Conservation (phyloP, 257 asterid species). For the Nicotiana noctiflora region DNA sequence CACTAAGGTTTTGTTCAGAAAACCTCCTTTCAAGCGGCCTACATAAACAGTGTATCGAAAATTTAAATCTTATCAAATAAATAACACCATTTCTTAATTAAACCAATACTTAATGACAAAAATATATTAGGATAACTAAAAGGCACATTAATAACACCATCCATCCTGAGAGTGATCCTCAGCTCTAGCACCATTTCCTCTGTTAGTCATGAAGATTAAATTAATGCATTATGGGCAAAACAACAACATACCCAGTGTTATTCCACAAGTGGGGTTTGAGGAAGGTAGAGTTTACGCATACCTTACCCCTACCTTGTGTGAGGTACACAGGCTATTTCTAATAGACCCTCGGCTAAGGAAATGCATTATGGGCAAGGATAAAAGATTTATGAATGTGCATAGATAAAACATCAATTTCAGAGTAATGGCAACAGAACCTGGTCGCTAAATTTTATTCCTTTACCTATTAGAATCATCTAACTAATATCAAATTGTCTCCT, state of each 20-base stretch:
- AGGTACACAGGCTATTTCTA: too few relatives aligned
- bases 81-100: background rate
- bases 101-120: background rate
- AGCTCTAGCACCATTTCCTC: conserved; percentile 67
- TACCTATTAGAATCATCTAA: background rate
- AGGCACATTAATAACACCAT: conserved; percentile 37
- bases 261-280: too few relatives aligned
- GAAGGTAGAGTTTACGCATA: too few relatives aligned
- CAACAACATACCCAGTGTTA: too few relatives aligned
- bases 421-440: background rate
- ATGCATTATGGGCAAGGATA: background rate
- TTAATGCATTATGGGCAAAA: background rate
- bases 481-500: background rate
- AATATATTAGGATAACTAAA: background rate
- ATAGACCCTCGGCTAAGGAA: too few relatives aligned
- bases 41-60: conserved; percentile 14
- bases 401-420: background rate
- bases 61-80: background rate
- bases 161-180: conserved; percentile 74
- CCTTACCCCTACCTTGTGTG: too few relatives aligned
- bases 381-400: background rate
- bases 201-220: conserved; percentile 19
- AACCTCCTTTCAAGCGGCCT: conserved; percentile 48
- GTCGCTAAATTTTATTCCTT: background rate
- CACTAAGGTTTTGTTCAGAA: conserved; percentile 66